A percentile compares a stretch with the other conserved stretches of the same genome.
phyloP scores from a whole-genome alignment of 2,329 filamentous ascomycete genomes.

The Alternaria burnsii region DNA sequence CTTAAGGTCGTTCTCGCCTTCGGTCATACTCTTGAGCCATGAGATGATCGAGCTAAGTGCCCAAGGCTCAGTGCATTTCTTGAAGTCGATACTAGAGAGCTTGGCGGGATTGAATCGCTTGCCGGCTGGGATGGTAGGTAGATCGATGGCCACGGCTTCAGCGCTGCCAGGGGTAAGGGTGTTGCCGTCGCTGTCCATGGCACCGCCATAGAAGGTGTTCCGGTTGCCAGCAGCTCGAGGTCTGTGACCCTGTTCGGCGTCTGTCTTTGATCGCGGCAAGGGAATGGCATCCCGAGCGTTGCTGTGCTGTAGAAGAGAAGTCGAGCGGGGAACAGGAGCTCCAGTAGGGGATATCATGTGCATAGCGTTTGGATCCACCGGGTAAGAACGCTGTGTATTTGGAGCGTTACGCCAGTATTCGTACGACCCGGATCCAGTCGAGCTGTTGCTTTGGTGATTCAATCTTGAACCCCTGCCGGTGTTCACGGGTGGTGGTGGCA shows the following conservation, averaged over 20 bases:
- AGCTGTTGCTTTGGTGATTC: conserved; percentile 45
- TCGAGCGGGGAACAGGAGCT: conserved; percentile 48
- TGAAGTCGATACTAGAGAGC: conserved; percentile 80
- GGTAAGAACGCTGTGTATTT: conserved; percentile 43
- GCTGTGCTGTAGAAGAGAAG: conserved; percentile 81
- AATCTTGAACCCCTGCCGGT: conserved; percentile 57
- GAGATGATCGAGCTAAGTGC: conserved; percentile 84
- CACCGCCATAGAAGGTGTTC: conserved; percentile 46
- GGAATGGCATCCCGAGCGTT: conserved; percentile 80
- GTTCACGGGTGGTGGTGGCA: conserved; percentile 71
- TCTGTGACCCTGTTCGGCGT: conserved; percentile 72
- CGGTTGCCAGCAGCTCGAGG: conserved; percentile 53
- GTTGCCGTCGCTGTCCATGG: conserved; percentile 58
- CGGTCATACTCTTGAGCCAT: conserved; percentile 89
- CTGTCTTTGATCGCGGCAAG: conserved; percentile 92
- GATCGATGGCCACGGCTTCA: conserved; percentile 73
- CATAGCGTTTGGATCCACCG: conserved; percentile 39
- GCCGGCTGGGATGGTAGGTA: conserved; percentile 82
- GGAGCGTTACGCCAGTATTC: conserved; percentile 50
- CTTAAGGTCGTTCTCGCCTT: conserved; percentile 88
- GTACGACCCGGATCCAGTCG: conserved; percentile 56
- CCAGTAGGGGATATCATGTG: conserved; percentile 46
- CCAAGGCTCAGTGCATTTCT: conserved; percentile 89
- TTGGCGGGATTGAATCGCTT: conserved; percentile 87
- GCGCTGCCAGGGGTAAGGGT: conserved; percentile 62